A percentile compares a stretch with the other conserved stretches of the same genome.
These are phyloP conservation scores for Nicotiana benthamiana DNA, from an alignment of 257 asterid species.

Conservation along the genomic window DNA sequence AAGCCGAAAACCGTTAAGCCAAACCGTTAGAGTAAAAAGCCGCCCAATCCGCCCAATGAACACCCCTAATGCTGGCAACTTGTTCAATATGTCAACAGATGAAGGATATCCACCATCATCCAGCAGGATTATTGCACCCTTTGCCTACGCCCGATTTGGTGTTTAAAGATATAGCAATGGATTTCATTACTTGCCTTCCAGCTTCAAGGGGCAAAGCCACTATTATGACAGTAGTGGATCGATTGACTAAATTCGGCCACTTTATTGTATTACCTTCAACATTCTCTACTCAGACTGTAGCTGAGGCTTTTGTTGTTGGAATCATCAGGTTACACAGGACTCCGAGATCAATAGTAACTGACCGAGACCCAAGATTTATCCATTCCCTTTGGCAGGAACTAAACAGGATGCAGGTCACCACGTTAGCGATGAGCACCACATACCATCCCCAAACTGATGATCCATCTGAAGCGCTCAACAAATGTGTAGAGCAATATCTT, in stretches of 20 bases:
- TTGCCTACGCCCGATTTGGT: neutral
- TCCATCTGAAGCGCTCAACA: neutral
- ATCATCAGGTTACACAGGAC: neutral
- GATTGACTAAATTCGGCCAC: neutral
- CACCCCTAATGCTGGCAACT: no score
- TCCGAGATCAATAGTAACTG: neutral
- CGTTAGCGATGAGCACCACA: neutral
- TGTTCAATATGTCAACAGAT: neutral
- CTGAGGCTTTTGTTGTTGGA: neutral
- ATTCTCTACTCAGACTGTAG: neutral
- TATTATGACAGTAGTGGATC: neutral
- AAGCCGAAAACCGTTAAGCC: no score
- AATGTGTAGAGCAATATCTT: neutral
- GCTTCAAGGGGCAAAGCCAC: neutral
- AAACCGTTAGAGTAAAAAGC: no score
- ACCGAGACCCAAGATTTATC: neutral
- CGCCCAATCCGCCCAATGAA: no score
- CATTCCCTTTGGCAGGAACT: neutral
- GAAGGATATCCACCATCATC: neutral
- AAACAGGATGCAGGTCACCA: neutral
- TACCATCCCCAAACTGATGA: neutral
- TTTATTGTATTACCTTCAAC: neutral
- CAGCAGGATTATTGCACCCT: neutral
- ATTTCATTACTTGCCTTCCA: neutral
- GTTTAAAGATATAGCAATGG: neutral